Evolutionary conservation across 805 yeast species (phyloP).

Genomic region (Pichia scutulata): DNA sequence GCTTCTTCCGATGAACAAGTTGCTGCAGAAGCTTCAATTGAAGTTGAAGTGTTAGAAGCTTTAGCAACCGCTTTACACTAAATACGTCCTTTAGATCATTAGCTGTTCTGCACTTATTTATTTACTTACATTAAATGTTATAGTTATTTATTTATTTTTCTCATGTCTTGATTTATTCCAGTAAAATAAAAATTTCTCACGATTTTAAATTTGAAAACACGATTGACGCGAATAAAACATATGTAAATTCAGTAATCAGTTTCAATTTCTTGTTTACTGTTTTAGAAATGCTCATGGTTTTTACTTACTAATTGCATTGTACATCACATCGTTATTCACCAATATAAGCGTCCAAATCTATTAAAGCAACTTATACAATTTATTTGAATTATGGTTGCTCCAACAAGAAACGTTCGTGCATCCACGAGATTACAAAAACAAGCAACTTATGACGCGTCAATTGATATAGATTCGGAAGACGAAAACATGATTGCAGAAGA

Average conservation of each 20-base stretch:
- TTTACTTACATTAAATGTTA: constrained; percentile 7
- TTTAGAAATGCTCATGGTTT: background rate
- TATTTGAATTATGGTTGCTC: background rate
- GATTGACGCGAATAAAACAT: background rate
- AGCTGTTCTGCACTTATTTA: background rate
- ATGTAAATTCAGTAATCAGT: background rate
- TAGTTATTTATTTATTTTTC: constrained; percentile 11
- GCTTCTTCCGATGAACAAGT: constrained; percentile 76
- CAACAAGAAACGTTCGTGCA: background rate
- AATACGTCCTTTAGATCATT: background rate
- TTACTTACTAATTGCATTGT: background rate
- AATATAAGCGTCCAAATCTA: background rate
- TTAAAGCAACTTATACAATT: background rate
- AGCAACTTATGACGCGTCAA: constrained; percentile 3
- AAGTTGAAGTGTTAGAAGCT: constrained; percentile 94
- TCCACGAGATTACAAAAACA: background rate
- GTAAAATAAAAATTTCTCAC: constrained; percentile 6
- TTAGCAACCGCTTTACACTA: constrained; percentile 57
- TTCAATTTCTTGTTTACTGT: background rate
- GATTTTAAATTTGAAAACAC: background rate
- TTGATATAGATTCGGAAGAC: background rate
- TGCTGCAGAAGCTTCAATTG: constrained; percentile 92
- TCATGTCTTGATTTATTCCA: constrained; percentile 11
- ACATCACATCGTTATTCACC: background rate
- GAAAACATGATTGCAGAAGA: background rate